phyloP scores from a whole-genome alignment of 768 basidiomycete genomes.

The Exsudoporus frostii region DNA sequence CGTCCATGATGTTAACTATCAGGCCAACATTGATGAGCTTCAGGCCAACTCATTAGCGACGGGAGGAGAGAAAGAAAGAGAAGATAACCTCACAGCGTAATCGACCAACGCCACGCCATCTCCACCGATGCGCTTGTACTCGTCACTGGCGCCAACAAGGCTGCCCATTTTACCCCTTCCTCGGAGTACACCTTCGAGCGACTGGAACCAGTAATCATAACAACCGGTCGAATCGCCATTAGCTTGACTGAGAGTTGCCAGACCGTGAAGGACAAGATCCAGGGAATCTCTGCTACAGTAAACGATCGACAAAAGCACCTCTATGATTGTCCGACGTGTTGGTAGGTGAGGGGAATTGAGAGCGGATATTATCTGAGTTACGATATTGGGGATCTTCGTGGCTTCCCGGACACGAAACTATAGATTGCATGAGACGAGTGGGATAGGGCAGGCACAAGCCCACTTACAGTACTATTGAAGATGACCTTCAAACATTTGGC shows the following conservation, averaged over 20 bases:
- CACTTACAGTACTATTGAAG: constrained; percentile 60
- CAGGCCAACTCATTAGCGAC: constrained; percentile 11
- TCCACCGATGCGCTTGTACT: constrained; percentile 67
- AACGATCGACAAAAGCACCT: constrained; percentile 72
- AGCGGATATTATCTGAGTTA: constrained; percentile 77
- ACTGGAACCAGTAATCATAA: constrained; percentile 90
- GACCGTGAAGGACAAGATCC: constrained; percentile 66
- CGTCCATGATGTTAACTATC: constrained; percentile 62
- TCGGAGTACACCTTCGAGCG: constrained; percentile 67
- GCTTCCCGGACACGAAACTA: constrained; percentile 72
- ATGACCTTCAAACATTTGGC: constrained; percentile 84
- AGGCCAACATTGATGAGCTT: constrained; percentile 61
- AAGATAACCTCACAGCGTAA: constrained; percentile 65
- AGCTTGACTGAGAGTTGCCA: constrained; percentile 67
- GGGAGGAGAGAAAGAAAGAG: neutral
- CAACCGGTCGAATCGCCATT: constrained; percentile 56
- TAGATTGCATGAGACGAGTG: constrained; percentile 8
- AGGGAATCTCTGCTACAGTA: constrained; percentile 64
- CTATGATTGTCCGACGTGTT: constrained; percentile 74
- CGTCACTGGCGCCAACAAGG: constrained; percentile 91
- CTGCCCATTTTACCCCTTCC: constrained; percentile 95
- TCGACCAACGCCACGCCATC: constrained; percentile 72
- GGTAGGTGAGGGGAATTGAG: constrained; percentile 78
- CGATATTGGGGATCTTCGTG: constrained; percentile 65
- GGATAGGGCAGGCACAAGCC: neutral